Evolutionary conservation across 2,329 filamentous ascomycete genomes (phyloP).

Genomic region (Diaporthe vexans): DNA sequence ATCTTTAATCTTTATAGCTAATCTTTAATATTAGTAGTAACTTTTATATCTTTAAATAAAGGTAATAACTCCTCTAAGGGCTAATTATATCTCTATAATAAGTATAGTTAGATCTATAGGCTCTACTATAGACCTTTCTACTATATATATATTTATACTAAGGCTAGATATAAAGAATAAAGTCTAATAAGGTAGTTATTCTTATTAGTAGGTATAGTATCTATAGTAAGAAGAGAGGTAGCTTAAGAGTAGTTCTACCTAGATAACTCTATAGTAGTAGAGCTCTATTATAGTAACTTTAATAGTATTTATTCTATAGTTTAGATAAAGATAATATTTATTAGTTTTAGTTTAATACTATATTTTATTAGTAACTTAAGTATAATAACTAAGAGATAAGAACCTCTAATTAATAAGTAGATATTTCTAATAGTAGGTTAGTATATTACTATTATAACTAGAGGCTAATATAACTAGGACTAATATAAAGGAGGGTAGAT

Average conservation of each 20-base stretch:
- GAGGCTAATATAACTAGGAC: too few species aligned
- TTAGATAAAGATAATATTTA: background rate
- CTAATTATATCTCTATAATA: background rate
- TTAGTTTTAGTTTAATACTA: too few species aligned
- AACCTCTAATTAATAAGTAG: background rate
- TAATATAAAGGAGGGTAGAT: too few species aligned
- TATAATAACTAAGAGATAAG: background rate
- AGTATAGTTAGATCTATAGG: background rate
- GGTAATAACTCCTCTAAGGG: background rate
- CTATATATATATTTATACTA: background rate
- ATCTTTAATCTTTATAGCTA: background rate
- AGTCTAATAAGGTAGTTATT: background rate
- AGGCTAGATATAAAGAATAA: background rate
- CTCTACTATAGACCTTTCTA: background rate
- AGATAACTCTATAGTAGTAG: background rate
- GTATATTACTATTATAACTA: too few species aligned
- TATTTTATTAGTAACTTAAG: background rate
- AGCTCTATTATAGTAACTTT: background rate
- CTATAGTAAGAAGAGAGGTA: background rate
- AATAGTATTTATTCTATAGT: background rate
- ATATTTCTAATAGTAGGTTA: too few species aligned
- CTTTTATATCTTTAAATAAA: background rate
- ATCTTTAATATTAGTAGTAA: background rate
- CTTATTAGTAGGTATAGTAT: background rate
- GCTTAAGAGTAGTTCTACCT: background rate